phyloP scores from a whole-genome alignment of 2,329 filamentous ascomycete species.

The Ophiostoma angusticollis region DNA sequence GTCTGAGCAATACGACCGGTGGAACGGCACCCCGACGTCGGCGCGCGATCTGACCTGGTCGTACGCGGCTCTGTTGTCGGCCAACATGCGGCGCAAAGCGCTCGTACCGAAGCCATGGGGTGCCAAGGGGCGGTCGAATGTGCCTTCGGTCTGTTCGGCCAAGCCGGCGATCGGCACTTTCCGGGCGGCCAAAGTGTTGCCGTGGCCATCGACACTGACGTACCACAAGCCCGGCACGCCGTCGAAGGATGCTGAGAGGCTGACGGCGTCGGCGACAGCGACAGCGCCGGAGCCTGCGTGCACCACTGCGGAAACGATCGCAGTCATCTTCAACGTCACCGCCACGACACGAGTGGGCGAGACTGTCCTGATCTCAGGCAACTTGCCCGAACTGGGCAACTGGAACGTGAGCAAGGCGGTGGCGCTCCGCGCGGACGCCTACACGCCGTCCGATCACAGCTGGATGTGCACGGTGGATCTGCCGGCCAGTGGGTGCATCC shows the following conservation, averaged over 20 bases:
- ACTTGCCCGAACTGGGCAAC: constrained; percentile 42
- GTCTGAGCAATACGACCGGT: constrained; percentile 52
- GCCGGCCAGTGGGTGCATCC: constrained; percentile 38
- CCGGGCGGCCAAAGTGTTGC: constrained; percentile 21
- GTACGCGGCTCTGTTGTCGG: constrained; percentile 56
- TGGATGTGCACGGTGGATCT: constrained; percentile 48
- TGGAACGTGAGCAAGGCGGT: constrained; percentile 47
- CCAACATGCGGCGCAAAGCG: constrained; percentile 41
- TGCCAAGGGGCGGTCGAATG: constrained; percentile 20
- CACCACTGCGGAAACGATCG: constrained; percentile 34
- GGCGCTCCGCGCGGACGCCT: constrained; percentile 43
- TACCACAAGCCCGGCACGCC: too few relatives aligned
- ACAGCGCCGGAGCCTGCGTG: constrained; percentile 30
- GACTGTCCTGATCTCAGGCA: constrained; percentile 53
- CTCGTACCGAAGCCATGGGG: constrained; percentile 39
- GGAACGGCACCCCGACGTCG: constrained; percentile 40
- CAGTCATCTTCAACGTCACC: constrained; percentile 48
- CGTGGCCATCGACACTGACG: constrained; percentile 17
- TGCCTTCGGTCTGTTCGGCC: constrained; percentile 36
- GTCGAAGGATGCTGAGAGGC: too few relatives aligned
- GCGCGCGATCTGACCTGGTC: constrained; percentile 62
- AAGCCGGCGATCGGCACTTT: constrained; percentile 39
- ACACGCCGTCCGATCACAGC: constrained; percentile 44
- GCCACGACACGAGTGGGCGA: constrained; percentile 48
- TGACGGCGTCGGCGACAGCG: constrained; percentile 13